Evolutionary conservation across 176 grass and related monocot species (phyloP).

Genomic region (Carex cristatella): DNA sequence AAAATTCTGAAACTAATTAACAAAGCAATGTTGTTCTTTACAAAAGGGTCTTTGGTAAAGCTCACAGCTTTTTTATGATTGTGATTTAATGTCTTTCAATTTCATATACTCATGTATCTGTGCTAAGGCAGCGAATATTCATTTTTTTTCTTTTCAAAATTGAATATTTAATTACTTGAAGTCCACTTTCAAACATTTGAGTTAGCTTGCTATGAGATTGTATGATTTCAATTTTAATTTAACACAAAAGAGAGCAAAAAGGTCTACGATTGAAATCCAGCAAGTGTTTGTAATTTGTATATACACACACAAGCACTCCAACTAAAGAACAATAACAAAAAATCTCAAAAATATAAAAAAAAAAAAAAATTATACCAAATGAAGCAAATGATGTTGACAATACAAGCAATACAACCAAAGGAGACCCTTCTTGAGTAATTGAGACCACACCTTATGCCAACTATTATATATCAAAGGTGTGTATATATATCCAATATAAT

Average conservation of each 20-base stretch:
- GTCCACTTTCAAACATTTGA: background rate
- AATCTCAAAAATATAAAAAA: background rate
- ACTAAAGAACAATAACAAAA: background rate
- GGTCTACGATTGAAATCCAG: background rate
- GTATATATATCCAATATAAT: background rate
- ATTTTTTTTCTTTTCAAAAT: background rate
- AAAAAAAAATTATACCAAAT: background rate
- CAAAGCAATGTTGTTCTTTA: background rate
- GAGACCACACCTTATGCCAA: background rate
- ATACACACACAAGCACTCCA: background rate
- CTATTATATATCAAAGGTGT: background rate
- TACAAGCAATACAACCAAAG: background rate
- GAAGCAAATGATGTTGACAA: constrained; percentile 6
- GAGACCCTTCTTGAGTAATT: background rate
- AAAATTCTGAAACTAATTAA: background rate
- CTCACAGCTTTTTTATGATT: background rate
- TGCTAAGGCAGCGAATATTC: background rate
- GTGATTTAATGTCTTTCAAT: background rate
- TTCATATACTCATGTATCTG: background rate
- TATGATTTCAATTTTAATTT: background rate
- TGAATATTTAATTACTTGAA: background rate
- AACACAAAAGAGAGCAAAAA: background rate
- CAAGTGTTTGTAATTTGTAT: background rate
- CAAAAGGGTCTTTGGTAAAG: background rate
- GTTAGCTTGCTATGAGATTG: background rate